Conservation (phyloP, 768 basidiomycete species). For the Strobilomyces echinocephalus region DNA sequence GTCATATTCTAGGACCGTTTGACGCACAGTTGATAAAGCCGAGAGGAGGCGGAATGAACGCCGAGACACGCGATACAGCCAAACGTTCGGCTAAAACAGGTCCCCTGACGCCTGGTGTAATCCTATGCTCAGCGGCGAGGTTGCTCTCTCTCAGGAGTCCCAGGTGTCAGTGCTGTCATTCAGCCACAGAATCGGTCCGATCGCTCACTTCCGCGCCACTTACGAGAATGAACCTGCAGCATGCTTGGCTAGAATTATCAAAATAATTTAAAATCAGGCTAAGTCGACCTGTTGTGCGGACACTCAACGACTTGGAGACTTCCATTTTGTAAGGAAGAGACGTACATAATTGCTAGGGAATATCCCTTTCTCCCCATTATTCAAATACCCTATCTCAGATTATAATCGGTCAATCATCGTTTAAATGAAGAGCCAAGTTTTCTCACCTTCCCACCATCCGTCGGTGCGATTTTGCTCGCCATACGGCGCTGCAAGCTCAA, state of each 20-base stretch:
- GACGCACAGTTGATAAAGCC: not conserved
- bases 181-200: constrained; percentile 18
- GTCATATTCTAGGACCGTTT: not conserved
- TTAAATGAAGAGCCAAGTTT: constrained; percentile 16
- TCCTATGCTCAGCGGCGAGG: constrained; percentile 14
- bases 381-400: constrained; percentile 49
- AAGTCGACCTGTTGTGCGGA: constrained; percentile 44
- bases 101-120: constrained; percentile 17
- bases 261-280: constrained; percentile 28
- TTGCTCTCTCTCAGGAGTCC: constrained; percentile 6
- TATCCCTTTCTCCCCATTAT: constrained; percentile 63
- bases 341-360: constrained; percentile 88
- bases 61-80: constrained; percentile 3
- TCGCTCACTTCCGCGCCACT: constrained; percentile 30
- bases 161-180: constrained; percentile 3
- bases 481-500: constrained; percentile 55
- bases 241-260: constrained; percentile 15
- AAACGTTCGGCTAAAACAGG: constrained; percentile 13
- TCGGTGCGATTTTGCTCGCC: constrained; percentile 67
- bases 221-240: constrained; percentile 23
- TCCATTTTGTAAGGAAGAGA: constrained; percentile 15
- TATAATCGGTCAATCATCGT: constrained; percentile 22
- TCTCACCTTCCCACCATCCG: constrained; percentile 84
- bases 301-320: constrained; percentile 20
- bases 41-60: constrained; percentile 1